Conservation (phyloP, 2,329 filamentous ascomycete species). For the Cladosporium sp. region DNA sequence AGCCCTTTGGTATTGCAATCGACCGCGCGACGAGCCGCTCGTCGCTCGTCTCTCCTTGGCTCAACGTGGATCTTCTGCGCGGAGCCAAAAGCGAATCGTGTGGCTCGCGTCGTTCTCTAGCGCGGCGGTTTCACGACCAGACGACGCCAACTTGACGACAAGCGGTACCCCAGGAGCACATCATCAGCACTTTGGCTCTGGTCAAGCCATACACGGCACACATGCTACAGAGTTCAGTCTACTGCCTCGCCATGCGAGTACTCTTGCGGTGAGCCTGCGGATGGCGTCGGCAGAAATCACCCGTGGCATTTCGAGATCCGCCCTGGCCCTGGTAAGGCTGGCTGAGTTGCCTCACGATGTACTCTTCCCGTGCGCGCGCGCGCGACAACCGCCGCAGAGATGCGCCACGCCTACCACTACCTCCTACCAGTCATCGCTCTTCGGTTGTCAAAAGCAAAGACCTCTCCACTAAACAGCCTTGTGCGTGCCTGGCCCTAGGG, state of each 20-base stretch:
- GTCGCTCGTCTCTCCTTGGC: not conserved
- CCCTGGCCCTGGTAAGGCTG: not conserved
- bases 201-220: not conserved
- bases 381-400: not conserved
- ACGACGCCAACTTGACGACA: not conserved
- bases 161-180: not conserved
- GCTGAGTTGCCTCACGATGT: not conserved
- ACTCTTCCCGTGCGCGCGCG: no score
- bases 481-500: slow-evolving; percentile 3
- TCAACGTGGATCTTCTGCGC: not conserved
- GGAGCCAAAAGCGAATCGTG: not conserved
- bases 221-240: not conserved
- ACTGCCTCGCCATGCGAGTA: not conserved
- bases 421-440: not conserved
- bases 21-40: not conserved
- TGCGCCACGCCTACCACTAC: not conserved
- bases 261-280: not conserved
- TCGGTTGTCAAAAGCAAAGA: not conserved
- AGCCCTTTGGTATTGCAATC: not conserved
- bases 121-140: not conserved
- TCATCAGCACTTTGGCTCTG: not conserved
- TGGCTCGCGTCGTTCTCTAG: not conserved
- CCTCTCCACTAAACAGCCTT: no score
- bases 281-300: not conserved
- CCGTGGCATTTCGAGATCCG: not conserved